Base-by-base conservation (phyloP, 495 filamentous ascomycete species). In the Aspergillus cristatus region DNA sequence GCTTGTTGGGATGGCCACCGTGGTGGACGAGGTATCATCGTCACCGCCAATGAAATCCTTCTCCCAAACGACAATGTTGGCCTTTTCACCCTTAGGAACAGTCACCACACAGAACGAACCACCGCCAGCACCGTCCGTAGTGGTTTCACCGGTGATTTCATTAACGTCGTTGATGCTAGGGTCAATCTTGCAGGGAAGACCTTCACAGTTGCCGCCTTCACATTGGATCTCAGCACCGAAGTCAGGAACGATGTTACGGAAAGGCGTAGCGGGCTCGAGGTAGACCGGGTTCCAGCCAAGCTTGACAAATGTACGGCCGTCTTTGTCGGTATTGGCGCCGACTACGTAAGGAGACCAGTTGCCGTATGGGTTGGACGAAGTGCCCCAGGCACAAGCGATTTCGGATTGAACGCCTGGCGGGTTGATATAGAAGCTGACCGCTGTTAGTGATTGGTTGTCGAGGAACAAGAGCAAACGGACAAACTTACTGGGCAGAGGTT, bases 321-420 rank as follows among this genome's bases (percentile, higher is more conserved):
- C 60, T 18, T 50, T 47, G 41, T 76, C 72, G 25, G 79, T 79
- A 60, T 90, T 88, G 24, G 81, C 82, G 35, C 85, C 85, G 20
- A 78, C 78, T 41, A 86, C 84, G 48, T 80, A 91, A 1, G 84
- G 81, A 32, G 72, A 66, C 85, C 85, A 91, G 63, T 91, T 89
- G 34, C 85, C 85, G 40, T 76, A 58, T 0, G 83, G 75, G 46
- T 81, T 71, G 28, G 58, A 62, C 17, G 63, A 65, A 37, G 69
- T 74, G 37, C 84, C 80, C 85, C 85, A 89, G 24, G 81, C 54
- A 46, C 84, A 91, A 20, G 71, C 82, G 22, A 78, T 68, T 11
- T 68, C 70, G 12, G 65, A 47, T 13, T 55, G 46, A 34, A 78
- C 58, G 50, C 85, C 84, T 14, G 84, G 85, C 6, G 80, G 69